Evolutionary conservation across 2,329 filamentous ascomycete species (phyloP).

Genomic region (Arthroderma uncinatum): DNA sequence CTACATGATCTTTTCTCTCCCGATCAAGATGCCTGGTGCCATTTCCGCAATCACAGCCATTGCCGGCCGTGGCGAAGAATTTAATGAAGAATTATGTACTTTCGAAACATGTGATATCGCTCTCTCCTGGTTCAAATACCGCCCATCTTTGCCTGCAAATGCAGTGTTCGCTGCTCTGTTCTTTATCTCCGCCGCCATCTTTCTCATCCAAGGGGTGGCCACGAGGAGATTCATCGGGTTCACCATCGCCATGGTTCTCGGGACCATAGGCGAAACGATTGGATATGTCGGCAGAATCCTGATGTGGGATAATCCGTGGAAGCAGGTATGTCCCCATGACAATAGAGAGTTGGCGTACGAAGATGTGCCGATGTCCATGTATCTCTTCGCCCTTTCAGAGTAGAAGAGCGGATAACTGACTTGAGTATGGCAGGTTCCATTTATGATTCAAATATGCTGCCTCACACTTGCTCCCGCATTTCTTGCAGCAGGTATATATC

Average conservation of each 20-base stretch:
- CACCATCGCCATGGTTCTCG: conserved; percentile 41
- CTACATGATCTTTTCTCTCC: neutral
- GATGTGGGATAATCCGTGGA: conserved; percentile 41
- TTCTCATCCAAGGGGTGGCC: conserved; percentile 8
- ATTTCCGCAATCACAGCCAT: neutral
- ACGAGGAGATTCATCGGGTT: conserved; percentile 12
- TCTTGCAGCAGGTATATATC: conserved; percentile 52
- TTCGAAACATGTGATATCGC: conserved; percentile 13
- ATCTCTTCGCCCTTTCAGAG: neutral
- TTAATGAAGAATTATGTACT: conserved; percentile 10
- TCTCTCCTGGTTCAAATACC: conserved; percentile 12
- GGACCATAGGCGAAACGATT: conserved; percentile 45
- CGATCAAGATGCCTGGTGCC: neutral
- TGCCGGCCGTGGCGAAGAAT: neutral
- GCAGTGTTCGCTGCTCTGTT: conserved; percentile 10
- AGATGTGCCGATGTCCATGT: too few relatives aligned
- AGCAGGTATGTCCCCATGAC: conserved; percentile 9
- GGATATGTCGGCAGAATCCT: conserved; percentile 50
- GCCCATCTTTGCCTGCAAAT: conserved; percentile 12
- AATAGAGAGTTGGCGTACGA: neutral
- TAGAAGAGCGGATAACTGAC: neutral
- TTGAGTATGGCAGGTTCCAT: neutral
- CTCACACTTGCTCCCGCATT: conserved; percentile 57
- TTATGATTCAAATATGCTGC: conserved; percentile 35
- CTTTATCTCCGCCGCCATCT: conserved; percentile 8